A percentile compares a stretch with the other conserved stretches of the same genome.
phyloP scores from a whole-genome alignment of 2,329 filamentous ascomycete species.

The Colletotrichum kahawae region DNA sequence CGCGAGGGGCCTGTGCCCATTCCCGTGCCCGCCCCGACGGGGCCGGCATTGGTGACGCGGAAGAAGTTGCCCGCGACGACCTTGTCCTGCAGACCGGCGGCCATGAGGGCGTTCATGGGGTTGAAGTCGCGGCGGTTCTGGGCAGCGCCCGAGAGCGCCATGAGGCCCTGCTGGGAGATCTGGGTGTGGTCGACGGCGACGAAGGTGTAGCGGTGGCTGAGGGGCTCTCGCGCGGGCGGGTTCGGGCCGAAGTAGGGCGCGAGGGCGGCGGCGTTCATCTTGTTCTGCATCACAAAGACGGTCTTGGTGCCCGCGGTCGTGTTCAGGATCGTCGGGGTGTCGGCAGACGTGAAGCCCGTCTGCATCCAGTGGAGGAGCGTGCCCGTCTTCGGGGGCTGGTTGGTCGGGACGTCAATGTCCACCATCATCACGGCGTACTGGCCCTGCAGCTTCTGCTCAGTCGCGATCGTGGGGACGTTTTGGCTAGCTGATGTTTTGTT shows the following conservation, averaged over 20 bases:
- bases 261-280: slow-evolving; percentile 14
- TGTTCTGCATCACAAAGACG: slow-evolving; percentile 38
- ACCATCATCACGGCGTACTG: slow-evolving; percentile 45
- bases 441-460: slow-evolving; percentile 20
- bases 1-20: not conserved
- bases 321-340: slow-evolving; percentile 29
- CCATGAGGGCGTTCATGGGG: slow-evolving; percentile 30
- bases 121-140: slow-evolving; percentile 36
- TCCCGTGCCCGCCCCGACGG: slow-evolving; percentile 16
- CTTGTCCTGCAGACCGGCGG: slow-evolving; percentile 32
- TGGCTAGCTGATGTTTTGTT: slow-evolving; percentile 7
- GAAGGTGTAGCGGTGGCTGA: slow-evolving; percentile 44
- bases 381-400: slow-evolving; percentile 36
- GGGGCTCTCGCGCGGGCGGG: slow-evolving; percentile 40
- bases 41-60: slow-evolving; percentile 41
- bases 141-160: slow-evolving; percentile 33
- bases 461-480: slow-evolving; percentile 17
- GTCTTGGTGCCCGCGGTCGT: slow-evolving; percentile 27
- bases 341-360: slow-evolving; percentile 37
- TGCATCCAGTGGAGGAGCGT: slow-evolving; percentile 55
- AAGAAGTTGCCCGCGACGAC: slow-evolving; percentile 43
- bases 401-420: slow-evolving; percentile 51
- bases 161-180: slow-evolving; percentile 27
- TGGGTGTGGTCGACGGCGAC: slow-evolving; percentile 43
- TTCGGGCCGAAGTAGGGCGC: slow-evolving; percentile 40